Percentiles rank a stretch among this genome's conserved stretches.
phyloP scores from a whole-genome alignment of 495 filamentous ascomycete species.

The Penicillium psychrofluorescens region DNA sequence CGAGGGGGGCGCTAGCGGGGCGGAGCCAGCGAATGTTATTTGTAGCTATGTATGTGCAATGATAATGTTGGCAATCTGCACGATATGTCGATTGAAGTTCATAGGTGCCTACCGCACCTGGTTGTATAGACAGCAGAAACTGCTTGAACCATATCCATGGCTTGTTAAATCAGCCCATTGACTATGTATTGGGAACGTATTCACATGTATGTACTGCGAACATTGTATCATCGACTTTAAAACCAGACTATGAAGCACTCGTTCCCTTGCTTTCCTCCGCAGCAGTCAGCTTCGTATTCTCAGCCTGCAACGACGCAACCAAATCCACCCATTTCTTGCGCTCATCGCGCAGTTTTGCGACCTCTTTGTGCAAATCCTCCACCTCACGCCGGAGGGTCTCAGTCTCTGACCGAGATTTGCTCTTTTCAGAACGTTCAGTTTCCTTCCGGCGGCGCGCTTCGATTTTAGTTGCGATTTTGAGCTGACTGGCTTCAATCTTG shows the following conservation, averaged over 20 bases:
- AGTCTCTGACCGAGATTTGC: constrained; percentile 30
- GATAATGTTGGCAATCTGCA: too few species aligned
- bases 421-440: constrained; percentile 54
- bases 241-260: neutral
- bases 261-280: constrained; percentile 2
- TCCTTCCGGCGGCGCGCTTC: constrained; percentile 44
- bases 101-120: too few species aligned
- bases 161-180: too few species aligned
- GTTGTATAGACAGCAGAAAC: too few species aligned
- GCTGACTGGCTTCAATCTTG: constrained; percentile 31
- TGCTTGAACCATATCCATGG: too few species aligned
- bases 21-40: too few species aligned
- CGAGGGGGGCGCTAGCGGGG: too few species aligned
- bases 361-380: constrained; percentile 43
- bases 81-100: too few species aligned
- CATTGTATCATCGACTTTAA: neutral
- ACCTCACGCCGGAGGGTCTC: constrained; percentile 51
- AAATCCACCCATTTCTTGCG: constrained; percentile 55
- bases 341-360: constrained; percentile 50
- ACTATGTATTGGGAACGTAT: too few species aligned
- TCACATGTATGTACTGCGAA: constrained; percentile 1
- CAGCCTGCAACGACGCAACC: constrained; percentile 56
- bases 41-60: too few species aligned
- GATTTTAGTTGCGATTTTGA: constrained; percentile 37
- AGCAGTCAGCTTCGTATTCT: constrained; percentile 46